Evolutionary conservation across 2,329 filamentous ascomycete species (phyloP), one percentile per base, ranked within the genome.

Genomic region (Aspergillus uvarum): DNA sequence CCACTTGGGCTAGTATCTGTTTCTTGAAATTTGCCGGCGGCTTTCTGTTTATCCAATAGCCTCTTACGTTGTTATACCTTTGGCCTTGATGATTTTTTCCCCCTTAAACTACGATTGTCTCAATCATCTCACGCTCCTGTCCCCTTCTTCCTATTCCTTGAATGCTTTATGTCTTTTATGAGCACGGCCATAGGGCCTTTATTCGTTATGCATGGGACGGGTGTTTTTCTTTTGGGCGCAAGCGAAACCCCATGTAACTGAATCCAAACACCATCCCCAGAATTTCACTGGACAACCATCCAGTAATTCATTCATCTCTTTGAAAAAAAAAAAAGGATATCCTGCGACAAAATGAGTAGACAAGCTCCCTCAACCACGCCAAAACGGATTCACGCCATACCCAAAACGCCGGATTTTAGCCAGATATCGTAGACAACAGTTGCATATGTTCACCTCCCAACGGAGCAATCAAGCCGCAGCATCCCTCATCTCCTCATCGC

Each of bases 221-320:
- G 73, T 72, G 73, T 75, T 75, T 61, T 71, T 66, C 74, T 61
- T 71, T 66, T 69, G 72, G 72, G 71, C 70, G 71, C 72, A 68
- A 67, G 64, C 64, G 66, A 66, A 53, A 35, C 10, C 59, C 64
- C 61, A 63, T 68, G 65, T 67, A 62, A 54, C 60, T 61, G 57
- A 62, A 58, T 59, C 48, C 50, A 14, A 44, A 19, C 6, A 44
- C 16, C 16, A n/a, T 19, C 16, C 38, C 38, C 14, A 44, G 2
- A 16, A 44, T 5, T 2, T 44, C 14, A 14, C 14, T 19, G 16
- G 16, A 14, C 19, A 8, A 44, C 7, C 3, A 44, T 44, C 11
- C 38, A 44, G 38, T 19, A 44, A 19, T 19, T 19, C 14, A 44
- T 7, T 54, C 16, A 5, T 12, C 49, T 26, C 24, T 29, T 14